Base-by-base conservation (phyloP, 148 eudicot genomes). In the Arctostaphylos glauca region DNA sequence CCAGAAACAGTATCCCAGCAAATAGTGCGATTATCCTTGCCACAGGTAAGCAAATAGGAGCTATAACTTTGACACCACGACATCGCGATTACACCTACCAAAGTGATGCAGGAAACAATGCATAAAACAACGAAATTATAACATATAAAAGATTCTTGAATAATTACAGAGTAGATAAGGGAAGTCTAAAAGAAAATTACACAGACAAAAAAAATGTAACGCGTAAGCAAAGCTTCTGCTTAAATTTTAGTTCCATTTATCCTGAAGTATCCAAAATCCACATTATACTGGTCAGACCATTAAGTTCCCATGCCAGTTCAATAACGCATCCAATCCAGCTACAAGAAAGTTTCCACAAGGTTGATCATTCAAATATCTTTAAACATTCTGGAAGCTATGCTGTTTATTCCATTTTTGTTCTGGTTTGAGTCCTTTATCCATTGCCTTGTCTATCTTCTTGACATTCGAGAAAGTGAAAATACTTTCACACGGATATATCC, bases 21-120 rank as follows among this genome's bases (percentile, higher is more conserved):
- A 70, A 96, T 92, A 10, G 99, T 94, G 23, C 99, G 98, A 68
- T 93, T 93, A 86, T 96, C 99, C 85, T 96, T 94, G 80, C 93
- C 95, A 86, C 99, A 94, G 38, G 97, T 93, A 79, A 96, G 93
- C 88, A 96, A 86, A 87, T 92, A 96, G 66, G 98, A 92, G 90
- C 93, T 93, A 67, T 96, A 98, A 87, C 74, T 86, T 54, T 95
- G 98, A 82, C 98, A 96, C 99, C 99, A 96, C 38, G 98, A 91
- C 99, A 96, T 94, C 14, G 97, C 92, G 87, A 96, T 91, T 55
- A 96, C 97, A 80, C 99, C 86, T 84, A 50, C 16, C 9, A 56
- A 41, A 55, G 55, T 56, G 12, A 72, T 55, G 13, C 31, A 54
- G 31, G 50, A 43, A 70, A 81, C 83, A 59, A 73, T 14, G n/a